Base-by-base conservation (phyloP, 2,329 filamentous ascomycete genomes). In the Lachnum nothofagi region DNA sequence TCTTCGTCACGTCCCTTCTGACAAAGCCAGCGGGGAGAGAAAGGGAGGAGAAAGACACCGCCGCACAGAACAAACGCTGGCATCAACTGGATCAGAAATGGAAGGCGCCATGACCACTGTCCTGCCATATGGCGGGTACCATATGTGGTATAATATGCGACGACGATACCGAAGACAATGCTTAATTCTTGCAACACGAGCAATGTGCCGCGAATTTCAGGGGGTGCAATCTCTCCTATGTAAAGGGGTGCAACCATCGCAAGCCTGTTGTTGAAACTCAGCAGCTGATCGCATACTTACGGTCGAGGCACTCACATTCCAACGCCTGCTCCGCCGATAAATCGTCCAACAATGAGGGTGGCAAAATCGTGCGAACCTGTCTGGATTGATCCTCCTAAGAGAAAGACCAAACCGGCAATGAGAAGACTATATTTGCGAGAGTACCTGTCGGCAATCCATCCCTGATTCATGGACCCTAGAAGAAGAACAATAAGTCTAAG, bases 361-460 rank as follows among this genome's bases (percentile, higher is more conserved):
- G 67, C 65, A 53, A 77, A 77, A 38, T 72, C 66, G 4, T 72
- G 60, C 1, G 75, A 69, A 10, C 69, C 72, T n/a, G 74, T 76
- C 57, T 78, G 75, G 9, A 78, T 57, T 1, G 72, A 62, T 5
- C 72, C 72, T 1, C 76, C 75, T 38, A 78, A 47, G 1, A 69
- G 72, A 54, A 79, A 78, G 25, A 78, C 68, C 12, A 63, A 55
- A 4, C 77, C 74, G 3, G 72, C 75, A 1, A 77, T 68, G 1
- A 75, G 56, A 25, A 79, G 75, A 4, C 73, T 72, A 52, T 72
- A 75, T 44, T 76, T 75, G 24, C 76, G 65, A 4, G 73, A 77
- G 31, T 76, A 68, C 55, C 70, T 72, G 53, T 78, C 75, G 1
- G 75, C 74, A 37, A 77, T 67, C 65, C 70, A 77, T 5, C 71